Percentiles rank a stretch among this genome's conserved stretches.
Conservation (phyloP, 208 protist species). For the Crithidia mellificae region DNA sequence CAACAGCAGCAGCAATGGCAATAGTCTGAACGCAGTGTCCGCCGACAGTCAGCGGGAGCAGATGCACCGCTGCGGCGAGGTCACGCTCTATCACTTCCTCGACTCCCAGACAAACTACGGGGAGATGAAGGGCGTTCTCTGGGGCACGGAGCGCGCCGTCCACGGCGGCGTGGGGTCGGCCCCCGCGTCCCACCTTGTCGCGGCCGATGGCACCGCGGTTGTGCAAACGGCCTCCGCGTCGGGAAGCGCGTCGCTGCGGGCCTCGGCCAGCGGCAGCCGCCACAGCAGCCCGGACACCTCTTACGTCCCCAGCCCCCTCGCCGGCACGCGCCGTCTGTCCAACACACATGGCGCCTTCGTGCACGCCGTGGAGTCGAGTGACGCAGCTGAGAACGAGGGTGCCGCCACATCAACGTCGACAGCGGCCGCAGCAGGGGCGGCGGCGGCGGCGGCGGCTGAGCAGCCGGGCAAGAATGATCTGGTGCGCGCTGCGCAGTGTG, state of each 20-base stretch:
- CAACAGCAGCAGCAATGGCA: background rate
- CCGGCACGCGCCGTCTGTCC: background rate
- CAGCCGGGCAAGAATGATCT: slow-evolving; percentile 33
- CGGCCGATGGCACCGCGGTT: background rate
- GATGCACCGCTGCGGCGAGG: slow-evolving; percentile 6
- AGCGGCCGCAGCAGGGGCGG: no score
- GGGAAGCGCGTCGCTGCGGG: background rate
- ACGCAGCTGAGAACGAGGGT: background rate
- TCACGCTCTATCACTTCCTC: slow-evolving; percentile 40
- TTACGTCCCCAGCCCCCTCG: background rate
- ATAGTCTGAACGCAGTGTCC: background rate
- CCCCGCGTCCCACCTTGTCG: background rate
- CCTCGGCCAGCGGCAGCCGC: background rate
- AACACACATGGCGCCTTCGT: background rate
- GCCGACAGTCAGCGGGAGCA: background rate
- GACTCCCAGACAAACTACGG: slow-evolving; percentile 49
- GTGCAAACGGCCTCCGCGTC: background rate
- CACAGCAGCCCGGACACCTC: slow-evolving; percentile 1
- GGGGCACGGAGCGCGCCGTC: slow-evolving; percentile 11
- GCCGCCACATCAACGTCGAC: no score
- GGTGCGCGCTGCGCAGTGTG: slow-evolving; percentile 52
- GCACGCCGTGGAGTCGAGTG: background rate
- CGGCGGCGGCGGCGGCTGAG: background rate
- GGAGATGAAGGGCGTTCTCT: slow-evolving; percentile 22
- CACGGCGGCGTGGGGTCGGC: background rate